Base-by-base conservation (phyloP, 2,329 filamentous ascomycete species). In the Aplosporella prunicola region DNA sequence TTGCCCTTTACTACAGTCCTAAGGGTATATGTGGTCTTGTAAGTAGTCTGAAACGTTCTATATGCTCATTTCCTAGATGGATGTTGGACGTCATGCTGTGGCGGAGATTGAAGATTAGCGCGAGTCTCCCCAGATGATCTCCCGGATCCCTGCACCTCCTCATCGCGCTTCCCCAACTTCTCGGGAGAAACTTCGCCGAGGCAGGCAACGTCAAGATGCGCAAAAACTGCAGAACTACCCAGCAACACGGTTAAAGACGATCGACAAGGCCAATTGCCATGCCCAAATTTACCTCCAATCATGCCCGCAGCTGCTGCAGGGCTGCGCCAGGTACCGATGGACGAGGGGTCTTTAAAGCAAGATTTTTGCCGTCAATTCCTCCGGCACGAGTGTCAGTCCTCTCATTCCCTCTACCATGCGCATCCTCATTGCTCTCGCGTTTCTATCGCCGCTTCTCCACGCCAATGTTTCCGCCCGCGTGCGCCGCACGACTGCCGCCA, bases 261-360 rank as follows among this genome's bases (percentile, higher is more conserved):
- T 30, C 26, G 20, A 28, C 34, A 20, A 20, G 25, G 34, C 34
- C 9, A 20, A 14, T 18, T 20, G 16, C 16, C n/a, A n/a, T n/a
- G n/a, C n/a, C n/a, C n/a, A n/a, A 36, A 29, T 36, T 36, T 36
- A 17, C 34, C 34, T 36, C 34, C 34, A 36, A 36, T 36, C 34
- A 36, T n/a, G n/a, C n/a, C n/a, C n/a, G n/a, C n/a, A 36, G 32
- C 24, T 27, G 26, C 32, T 15, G 15, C 20, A n/a, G 11, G 11
- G 10, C 20, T n/a, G n/a, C 9, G 14, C 10, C 32, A 27, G 23
- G 17, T 7, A 28, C 24, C 15, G 22, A 24, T 27, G 23, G 9
- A 27, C n/a, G n/a, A n/a, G n/a, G n/a, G n/a, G n/a, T n/a, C n/a
- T n/a, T n/a, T n/a, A n/a, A n/a, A n/a, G n/a, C n/a, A n/a, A n/a